These are phyloP conservation scores for Trichoderma gamsii DNA, from an alignment of 495 filamentous ascomycete genomes.

Conservation along the genomic window DNA sequence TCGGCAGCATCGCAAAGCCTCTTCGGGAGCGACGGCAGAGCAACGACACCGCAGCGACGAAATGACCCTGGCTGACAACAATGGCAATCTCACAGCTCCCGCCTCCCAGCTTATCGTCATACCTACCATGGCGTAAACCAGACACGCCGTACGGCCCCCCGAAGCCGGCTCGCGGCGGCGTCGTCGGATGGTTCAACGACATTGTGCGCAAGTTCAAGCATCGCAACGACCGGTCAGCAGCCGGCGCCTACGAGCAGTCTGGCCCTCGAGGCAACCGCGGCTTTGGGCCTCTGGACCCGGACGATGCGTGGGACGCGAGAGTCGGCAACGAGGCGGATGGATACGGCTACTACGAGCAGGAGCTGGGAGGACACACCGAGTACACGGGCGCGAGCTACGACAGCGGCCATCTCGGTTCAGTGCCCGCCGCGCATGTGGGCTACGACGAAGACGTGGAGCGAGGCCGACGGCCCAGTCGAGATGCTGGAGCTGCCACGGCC, in stretches of 20 bases:
- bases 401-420: conserved; percentile 25
- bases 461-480: conserved; percentile 24
- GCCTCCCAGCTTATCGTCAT: conserved; percentile 54
- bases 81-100: conserved; percentile 40
- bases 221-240: conserved; percentile 48
- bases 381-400: conserved; percentile 19
- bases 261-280: conserved; percentile 31
- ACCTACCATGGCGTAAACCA: conserved; percentile 47
- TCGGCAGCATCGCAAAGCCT: background rate
- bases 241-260: conserved; percentile 57
- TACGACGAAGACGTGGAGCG: conserved; percentile 25
- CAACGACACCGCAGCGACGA: background rate
- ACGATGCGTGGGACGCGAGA: conserved; percentile 66
- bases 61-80: conserved; percentile 7
- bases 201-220: conserved; percentile 42
- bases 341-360: conserved; percentile 58
- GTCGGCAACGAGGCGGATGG: conserved; percentile 56
- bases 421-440: conserved; percentile 10
- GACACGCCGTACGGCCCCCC: conserved; percentile 37
- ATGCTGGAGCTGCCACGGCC: conserved; percentile 5
- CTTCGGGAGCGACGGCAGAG: conserved; percentile 7
- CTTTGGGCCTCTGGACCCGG: conserved; percentile 55
- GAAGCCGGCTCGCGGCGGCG: conserved; percentile 50
- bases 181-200: conserved; percentile 54
- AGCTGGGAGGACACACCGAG: conserved; percentile 34